These are phyloP conservation scores for Rhynchospora tenuis DNA, from an alignment of 176 grass and related monocot species.

Conservation along the genomic window DNA sequence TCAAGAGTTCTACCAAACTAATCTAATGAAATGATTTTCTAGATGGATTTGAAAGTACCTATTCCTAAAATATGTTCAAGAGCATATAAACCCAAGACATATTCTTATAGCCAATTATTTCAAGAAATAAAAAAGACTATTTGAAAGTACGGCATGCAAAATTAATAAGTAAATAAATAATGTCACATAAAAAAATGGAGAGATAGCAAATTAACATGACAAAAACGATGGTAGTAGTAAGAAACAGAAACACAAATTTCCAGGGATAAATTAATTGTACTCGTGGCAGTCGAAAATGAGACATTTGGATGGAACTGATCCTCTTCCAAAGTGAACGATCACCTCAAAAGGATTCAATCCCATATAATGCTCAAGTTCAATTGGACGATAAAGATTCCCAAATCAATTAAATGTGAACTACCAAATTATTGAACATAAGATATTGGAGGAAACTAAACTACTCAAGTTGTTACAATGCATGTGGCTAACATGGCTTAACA, in stretches of 20 bases:
- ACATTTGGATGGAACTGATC: conserved; percentile 57
- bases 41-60: no score
- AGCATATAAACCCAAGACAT: no score
- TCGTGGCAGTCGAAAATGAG: conserved; percentile 23
- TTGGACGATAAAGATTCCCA: background rate
- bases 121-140: no score
- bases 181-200: background rate
- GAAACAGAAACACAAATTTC: no score
- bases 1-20: no score
- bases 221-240: background rate
- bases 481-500: background rate
- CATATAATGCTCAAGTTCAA: conserved; percentile 37
- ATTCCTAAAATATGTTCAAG: no score
- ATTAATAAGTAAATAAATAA: no score
- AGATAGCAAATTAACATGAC: background rate
- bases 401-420: background rate
- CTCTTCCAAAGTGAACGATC: background rate
- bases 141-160: background rate
- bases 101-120: no score
- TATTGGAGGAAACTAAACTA: conserved; percentile 47
- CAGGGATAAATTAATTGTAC: background rate
- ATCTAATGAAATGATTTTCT: no score
- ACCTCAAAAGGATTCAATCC: conserved; percentile 22
- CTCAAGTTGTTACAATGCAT: background rate
- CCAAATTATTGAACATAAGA: conserved; percentile 31